Base-by-base conservation (phyloP, 2,329 filamentous ascomycete genomes). In the Penicillium sp. region DNA sequence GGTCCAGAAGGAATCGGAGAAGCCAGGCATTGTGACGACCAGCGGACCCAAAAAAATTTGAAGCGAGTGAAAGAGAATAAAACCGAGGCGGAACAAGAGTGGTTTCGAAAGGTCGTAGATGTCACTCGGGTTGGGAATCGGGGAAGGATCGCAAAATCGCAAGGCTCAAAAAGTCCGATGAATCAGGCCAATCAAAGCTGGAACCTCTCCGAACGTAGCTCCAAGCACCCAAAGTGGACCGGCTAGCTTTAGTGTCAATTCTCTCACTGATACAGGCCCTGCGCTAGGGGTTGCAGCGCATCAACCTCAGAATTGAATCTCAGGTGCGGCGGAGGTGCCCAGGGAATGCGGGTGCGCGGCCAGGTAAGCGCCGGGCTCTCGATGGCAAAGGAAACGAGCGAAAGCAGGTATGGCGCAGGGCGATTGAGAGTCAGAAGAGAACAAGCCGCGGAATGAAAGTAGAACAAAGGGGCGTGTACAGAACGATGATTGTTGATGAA, bases 1-100 rank as follows among this genome's bases (percentile, higher is more conserved):
- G 52, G 93, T 95, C 93, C 93, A 98, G 75, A 98, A 97, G 41
- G 90, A 95, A 74, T 91, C 89, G 59, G 89, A 84, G 73, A 98
- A 97, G 62, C 87, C 82, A 59, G 87, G 86, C 87, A 91, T 91
- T 67, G 70, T 82, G 64, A 58, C 47, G 38, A 43, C 32, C 41
- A 39, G 31, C 40, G 36, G 37, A 14, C 8, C 7, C 22, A 24
- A 32, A 31, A 24, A 16, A 3, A 20, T 23, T 14, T 13, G 28
- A 9, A 16, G 6, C 16, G 18, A 34, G 27, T n/a, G 7, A 29
- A 24, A 18, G 18, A n/a, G 6, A 16, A 14, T 3, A 13, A 3
- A 16, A 31, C 14, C 16, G 16, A 20, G 14, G 6, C 5, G n/a
- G 32, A 28, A 20, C 7, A 14, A 9, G 3, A 29, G 36, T 13